phyloP scores from a whole-genome alignment of 768 basidiomycete species.

The Auricularia heimuer region DNA sequence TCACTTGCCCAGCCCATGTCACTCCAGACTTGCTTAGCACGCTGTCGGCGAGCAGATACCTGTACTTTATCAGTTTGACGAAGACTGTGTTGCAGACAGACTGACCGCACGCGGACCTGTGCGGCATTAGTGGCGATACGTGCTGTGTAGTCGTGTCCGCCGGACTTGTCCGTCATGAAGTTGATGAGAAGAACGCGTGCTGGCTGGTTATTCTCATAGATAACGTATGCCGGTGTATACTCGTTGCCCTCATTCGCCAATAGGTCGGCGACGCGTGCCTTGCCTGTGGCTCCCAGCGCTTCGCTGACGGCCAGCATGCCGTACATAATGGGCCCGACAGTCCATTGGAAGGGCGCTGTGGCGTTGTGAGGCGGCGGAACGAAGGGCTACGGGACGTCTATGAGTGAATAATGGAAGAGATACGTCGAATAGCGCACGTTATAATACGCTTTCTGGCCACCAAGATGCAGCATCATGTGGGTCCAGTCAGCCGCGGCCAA shows the following conservation, averaged over 20 bases:
- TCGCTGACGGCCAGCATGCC: constrained; percentile 37
- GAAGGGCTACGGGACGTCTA: constrained; percentile 29
- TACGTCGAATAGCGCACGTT: constrained; percentile 29
- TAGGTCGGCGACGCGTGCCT: constrained; percentile 35
- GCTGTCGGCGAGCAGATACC: constrained; percentile 40
- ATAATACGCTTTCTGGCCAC: constrained; percentile 40
- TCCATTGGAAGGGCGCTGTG: constrained; percentile 43
- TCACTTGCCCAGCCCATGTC: constrained; percentile 61
- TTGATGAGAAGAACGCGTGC: constrained; percentile 44
- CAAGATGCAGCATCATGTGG: constrained; percentile 37
- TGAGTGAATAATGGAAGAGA: neutral
- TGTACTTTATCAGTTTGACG: constrained; percentile 11
- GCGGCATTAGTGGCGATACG: constrained; percentile 31
- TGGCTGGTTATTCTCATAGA: constrained; percentile 48
- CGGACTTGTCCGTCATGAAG: constrained; percentile 33
- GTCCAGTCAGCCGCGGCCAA: constrained; percentile 42
- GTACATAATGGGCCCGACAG: constrained; percentile 40
- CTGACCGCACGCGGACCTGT: constrained; percentile 44
- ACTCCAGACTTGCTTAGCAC: constrained; percentile 52
- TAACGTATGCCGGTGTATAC: constrained; percentile 37
- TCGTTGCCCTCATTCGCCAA: constrained; percentile 27
- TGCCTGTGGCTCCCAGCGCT: constrained; percentile 32
- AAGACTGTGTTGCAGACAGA: constrained; percentile 9
- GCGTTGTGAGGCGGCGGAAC: constrained; percentile 40
- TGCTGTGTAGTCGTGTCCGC: constrained; percentile 30